A percentile compares a stretch with the other conserved stretches of the same genome.
Conservation (phyloP, 495 filamentous ascomycete genomes). For the Lentithecium fluviatile region DNA sequence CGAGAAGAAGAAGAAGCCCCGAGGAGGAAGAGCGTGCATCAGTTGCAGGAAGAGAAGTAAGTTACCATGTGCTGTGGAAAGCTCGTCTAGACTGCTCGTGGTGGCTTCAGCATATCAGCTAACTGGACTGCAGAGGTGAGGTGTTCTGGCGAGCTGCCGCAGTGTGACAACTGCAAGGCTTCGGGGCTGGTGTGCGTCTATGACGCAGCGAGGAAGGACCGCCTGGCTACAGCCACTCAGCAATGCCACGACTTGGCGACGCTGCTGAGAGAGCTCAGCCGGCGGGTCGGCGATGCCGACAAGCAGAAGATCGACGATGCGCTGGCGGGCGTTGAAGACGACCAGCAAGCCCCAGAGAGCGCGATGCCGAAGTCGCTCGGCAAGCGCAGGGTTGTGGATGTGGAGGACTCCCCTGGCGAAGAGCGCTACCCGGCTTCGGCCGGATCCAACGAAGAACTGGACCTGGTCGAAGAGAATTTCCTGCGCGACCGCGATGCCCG, state of each 20-base stretch:
- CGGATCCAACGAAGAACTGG: constrained; percentile 7
- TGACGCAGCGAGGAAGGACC: constrained; percentile 3
- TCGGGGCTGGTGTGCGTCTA: background rate
- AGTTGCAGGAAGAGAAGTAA: background rate
- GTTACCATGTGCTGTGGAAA: background rate
- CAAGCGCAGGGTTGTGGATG: background rate
- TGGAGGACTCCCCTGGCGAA: background rate
- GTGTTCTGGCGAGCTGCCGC: constrained; percentile 9
- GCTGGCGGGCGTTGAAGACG: background rate
- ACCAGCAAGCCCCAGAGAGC: background rate
- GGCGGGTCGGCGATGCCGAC: background rate
- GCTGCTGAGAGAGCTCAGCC: constrained; percentile 13
- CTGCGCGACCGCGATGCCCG: constrained; percentile 3
- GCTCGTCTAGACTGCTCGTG: background rate
- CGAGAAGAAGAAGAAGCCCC: too few species aligned
- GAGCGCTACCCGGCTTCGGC: background rate
- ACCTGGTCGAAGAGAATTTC: constrained; percentile 13
- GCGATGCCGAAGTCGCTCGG: background rate
- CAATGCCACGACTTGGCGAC: background rate
- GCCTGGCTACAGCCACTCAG: constrained; percentile 2
- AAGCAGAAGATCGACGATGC: constrained; percentile 3
- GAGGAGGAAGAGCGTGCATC: too few species aligned
- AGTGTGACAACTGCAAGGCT: constrained; percentile 7
- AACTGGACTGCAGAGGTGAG: constrained; percentile 1
- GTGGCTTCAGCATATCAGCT: background rate